Conservation (phyloP, 768 basidiomycete genomes). For the Coprinopsis strossmayeri region DNA sequence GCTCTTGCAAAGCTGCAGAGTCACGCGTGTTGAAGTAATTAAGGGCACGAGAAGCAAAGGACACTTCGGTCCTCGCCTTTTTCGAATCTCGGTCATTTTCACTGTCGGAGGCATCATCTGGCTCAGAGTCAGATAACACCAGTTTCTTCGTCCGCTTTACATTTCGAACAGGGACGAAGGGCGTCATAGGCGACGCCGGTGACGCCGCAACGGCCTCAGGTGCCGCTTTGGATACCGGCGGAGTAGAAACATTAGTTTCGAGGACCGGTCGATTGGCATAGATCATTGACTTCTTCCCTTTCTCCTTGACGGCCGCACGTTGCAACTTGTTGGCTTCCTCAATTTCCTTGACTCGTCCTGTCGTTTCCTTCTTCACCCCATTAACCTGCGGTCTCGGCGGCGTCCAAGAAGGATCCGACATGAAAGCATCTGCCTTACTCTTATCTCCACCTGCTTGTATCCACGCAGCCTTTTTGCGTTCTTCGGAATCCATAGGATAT, state of each 20-base stretch:
- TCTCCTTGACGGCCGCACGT: conserved; percentile 60
- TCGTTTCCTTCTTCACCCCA: conserved; percentile 27
- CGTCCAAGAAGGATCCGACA: conserved; percentile 54
- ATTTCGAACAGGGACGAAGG: conserved; percentile 34
- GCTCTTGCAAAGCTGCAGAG: conserved; percentile 60
- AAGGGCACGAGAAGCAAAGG: conserved; percentile 46
- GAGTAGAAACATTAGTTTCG: conserved; percentile 29
- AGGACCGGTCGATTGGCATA: conserved; percentile 61
- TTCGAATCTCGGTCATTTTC: conserved; percentile 34
- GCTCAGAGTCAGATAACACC: conserved; percentile 51
- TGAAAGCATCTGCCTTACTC: conserved; percentile 49
- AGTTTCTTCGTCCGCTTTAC: conserved; percentile 55
- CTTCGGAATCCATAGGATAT: conserved; percentile 42
- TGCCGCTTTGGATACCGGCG: conserved; percentile 7
- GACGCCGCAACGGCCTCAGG: conserved; percentile 10
- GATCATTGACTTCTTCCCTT: conserved; percentile 78
- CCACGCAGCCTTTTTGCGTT: conserved; percentile 62
- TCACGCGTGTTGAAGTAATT: conserved; percentile 64
- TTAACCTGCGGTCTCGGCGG: conserved; percentile 20
- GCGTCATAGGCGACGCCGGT: conserved; percentile 36
- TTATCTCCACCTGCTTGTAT: conserved; percentile 52
- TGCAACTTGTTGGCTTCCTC: conserved; percentile 69
- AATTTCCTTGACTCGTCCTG: conserved; percentile 66
- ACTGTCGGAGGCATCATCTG: conserved; percentile 24
- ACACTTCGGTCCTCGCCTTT: conserved; percentile 27